Percentiles rank a stretch among this genome's conserved stretches.
Evolutionary conservation across 257 asterid genomes (phyloP).

Genomic region (Jasminum sambac): DNA sequence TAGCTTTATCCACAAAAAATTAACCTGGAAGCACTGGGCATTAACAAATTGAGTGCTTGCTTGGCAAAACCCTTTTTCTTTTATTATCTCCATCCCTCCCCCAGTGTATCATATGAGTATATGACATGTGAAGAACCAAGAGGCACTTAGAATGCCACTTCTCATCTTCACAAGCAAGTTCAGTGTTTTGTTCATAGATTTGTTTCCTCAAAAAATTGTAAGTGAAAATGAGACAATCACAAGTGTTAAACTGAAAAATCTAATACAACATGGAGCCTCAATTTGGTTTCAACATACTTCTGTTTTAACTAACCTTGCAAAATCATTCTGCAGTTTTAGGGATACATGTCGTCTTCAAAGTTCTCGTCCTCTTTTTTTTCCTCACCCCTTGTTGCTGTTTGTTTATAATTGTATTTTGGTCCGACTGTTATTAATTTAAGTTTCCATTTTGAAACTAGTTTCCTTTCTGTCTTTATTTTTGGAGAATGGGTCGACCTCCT

Average conservation of each 20-base stretch:
- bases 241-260: slow-evolving; percentile 10
- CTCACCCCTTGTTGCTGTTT: too few relatives aligned
- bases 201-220: not conserved
- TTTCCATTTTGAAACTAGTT: too few relatives aligned
- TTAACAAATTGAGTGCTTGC: too few relatives aligned
- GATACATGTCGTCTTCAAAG: not conserved
- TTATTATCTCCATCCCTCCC: not conserved
- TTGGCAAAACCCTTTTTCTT: too few relatives aligned
- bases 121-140: not conserved
- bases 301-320: not conserved
- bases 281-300: not conserved
- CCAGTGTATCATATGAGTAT: not conserved
- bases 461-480: too few relatives aligned
- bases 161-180: not conserved
- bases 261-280: slow-evolving; percentile 3
- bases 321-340: slow-evolving; percentile 1
- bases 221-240: not conserved
- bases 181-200: not conserved
- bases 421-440: too few relatives aligned
- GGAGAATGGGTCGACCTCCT: too few relatives aligned
- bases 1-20: not conserved
- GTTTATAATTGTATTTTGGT: too few relatives aligned
- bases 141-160: not conserved
- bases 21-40: not conserved
- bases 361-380: too few relatives aligned